phyloP scores from a whole-genome alignment of 352 stramenopile genomes.

The Phytophthora pisi region DNA sequence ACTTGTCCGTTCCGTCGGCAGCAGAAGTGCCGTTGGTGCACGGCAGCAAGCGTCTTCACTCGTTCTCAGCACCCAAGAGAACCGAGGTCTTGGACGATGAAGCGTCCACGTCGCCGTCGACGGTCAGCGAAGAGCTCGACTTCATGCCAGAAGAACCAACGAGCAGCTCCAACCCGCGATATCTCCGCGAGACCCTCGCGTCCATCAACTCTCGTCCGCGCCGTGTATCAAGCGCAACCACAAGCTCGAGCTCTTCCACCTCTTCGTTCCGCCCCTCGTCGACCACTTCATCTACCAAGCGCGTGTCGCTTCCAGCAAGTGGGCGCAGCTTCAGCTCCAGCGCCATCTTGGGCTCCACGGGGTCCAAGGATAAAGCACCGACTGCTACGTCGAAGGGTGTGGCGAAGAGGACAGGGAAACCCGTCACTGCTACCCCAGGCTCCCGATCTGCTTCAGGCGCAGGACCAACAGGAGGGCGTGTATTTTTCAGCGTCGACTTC shows the following conservation, averaged over 20 bases:
- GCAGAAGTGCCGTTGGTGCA: slow-evolving; percentile 19
- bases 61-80: slow-evolving; percentile 51
- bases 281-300: slow-evolving; percentile 23
- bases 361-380: slow-evolving; percentile 22
- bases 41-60: slow-evolving; percentile 43
- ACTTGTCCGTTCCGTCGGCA: slow-evolving; percentile 10
- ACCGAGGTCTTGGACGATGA: slow-evolving; percentile 35
- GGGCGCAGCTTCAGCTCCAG: slow-evolving; percentile 25
- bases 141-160: slow-evolving; percentile 34
- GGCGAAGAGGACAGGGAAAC: slow-evolving; percentile 23
- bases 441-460: slow-evolving; percentile 21
- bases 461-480: slow-evolving; percentile 19
- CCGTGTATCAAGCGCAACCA: slow-evolving; percentile 16
- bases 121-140: slow-evolving; percentile 47
- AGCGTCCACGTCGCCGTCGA: slow-evolving; percentile 41
- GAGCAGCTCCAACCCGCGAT: slow-evolving; percentile 41
- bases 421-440: background rate
- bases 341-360: slow-evolving; percentile 21
- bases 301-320: slow-evolving; percentile 31
- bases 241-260: background rate
- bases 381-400: slow-evolving; percentile 23
- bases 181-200: slow-evolving; percentile 56
- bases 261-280: slow-evolving; percentile 26
- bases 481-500: slow-evolving; percentile 43
- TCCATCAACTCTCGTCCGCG: slow-evolving; percentile 59